Evolutionary conservation across 495 filamentous ascomycete species (phyloP), one percentile per base, ranked within the genome.

Genomic region (Monascus purpureus): DNA sequence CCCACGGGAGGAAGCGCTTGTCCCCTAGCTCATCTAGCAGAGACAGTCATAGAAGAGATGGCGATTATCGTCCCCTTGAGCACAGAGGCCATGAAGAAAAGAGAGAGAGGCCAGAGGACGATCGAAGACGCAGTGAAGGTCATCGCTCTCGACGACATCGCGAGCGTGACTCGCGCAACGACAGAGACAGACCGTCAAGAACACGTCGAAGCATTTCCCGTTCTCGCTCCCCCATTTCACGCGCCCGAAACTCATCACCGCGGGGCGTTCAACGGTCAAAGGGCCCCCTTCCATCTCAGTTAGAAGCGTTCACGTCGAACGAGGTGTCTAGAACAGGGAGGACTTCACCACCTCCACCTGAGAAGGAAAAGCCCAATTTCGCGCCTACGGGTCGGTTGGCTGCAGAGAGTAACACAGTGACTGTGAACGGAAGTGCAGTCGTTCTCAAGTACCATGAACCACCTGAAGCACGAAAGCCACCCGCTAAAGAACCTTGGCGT

Each of bases 401-500:
- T 9, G 81, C 82, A 6, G 84, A 84, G 42, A 83, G 83, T 28
- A 96, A 95, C 50, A 80, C 83, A 1, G 65, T 94, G 5, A 75
- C 74, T n/a, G 63, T 66, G 15, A 67, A 74, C 45, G 75, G 73
- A 15, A 69, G 64, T 18, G 57, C 65, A 2, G 72, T 92, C 28
- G 76, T 83, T 2, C 63, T 99, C 13, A 96, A 96, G 62, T 96
- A 99, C 60, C 77, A 93, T 53, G 90, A 99, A 55, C 90, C 90
- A 3, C 64, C 84, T 13, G 90, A 96, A 58, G 80, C 86, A 13
- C 82, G 90, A 34, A 92, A 93, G 35, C 82, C 90, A 0, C 71
- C 88, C 0, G 44, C 76, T 0, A 76, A 77, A 28, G 72, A 84
- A 41, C 60, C 71, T 20, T 96, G 86, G 85, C 80, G 82, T 25